Percentiles rank a stretch among this genome's conserved stretches.
phyloP scores from a whole-genome alignment of 768 basidiomycete species.

The Xerocomellus intermedius region DNA sequence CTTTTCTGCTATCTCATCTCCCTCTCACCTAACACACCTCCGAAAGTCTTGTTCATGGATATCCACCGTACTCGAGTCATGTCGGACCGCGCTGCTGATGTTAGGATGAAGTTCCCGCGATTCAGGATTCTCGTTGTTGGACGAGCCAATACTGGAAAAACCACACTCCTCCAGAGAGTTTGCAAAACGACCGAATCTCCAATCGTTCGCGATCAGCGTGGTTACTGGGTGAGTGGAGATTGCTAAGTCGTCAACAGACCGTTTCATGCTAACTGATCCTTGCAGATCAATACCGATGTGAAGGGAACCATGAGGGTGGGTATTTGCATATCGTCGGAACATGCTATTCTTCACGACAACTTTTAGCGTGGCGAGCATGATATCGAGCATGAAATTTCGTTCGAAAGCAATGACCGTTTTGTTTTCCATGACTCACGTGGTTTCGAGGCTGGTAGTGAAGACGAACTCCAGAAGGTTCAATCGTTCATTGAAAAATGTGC shows the following conservation, averaged over 20 bases:
- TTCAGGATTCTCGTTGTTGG: constrained; percentile 44
- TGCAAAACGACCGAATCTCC: constrained; percentile 37
- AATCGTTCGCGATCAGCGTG: constrained; percentile 21
- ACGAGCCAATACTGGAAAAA: constrained; percentile 41
- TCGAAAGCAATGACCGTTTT: constrained; percentile 32
- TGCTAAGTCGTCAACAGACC: neutral
- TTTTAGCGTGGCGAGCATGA: constrained; percentile 11
- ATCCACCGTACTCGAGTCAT: neutral
- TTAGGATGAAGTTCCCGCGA: constrained; percentile 7
- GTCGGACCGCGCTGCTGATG: neutral
- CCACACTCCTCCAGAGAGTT: constrained; percentile 39
- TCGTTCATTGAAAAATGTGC: constrained; percentile 32
- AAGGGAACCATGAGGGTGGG: neutral
- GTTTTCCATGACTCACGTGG: constrained; percentile 44
- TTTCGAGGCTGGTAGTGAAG: constrained; percentile 35
- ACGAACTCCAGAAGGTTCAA: constrained; percentile 30
- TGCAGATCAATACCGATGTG: constrained; percentile 1
- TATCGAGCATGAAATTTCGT: constrained; percentile 12
- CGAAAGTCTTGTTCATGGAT: neutral
- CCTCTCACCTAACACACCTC: too few species aligned
- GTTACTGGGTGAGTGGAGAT: constrained; percentile 13
- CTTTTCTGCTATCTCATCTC: neutral
- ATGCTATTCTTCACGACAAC: neutral
- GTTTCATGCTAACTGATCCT: neutral
- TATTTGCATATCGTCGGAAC: neutral